Evolutionary conservation across 768 basidiomycete species (phyloP), one percentile per base, ranked within the genome.

Genomic region (Boletellus ananas): DNA sequence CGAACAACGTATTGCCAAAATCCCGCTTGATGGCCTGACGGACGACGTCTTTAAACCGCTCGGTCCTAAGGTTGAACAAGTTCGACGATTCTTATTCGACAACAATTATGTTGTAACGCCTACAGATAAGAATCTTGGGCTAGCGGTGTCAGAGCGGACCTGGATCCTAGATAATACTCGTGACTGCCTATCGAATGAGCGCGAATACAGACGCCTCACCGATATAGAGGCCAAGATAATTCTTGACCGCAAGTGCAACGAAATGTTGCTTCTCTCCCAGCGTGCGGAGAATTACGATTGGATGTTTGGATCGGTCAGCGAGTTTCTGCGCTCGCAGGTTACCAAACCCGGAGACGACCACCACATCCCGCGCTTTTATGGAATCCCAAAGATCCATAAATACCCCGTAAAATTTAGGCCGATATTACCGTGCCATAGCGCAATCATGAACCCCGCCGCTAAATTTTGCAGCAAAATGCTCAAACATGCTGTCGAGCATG

Each of bases 381-480:
- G 56, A 0, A 49, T 57, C 1, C 56, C 56, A 0, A 57, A 57
- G 13, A 57, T 57, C 2, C 56, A 57, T 29, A 57, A 57, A 34
- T 1, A 21, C 3, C 56, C 49, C 1, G 49, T 54, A 0, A 54
- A 54, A 43, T 49, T 44, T 9, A 5, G 49, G 1, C 48, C 34
- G 0, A 54, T 54, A 0, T 1, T 54, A 1, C 49, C 39, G 0
- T 54, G 49, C 6, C 48, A 50, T 11, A 34, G 21, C 0, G 44
- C 38, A 0, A 43, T 50, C 0, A 43, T 45, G n/a, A 54, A 54
- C 31, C 52, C 18, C 0, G 43, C 27, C 1, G 52, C 47, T 4
- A 54, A 54, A 37, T 50, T 42, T 21, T 29, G 33, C 31, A 10
- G 1, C 3, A 53, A 53, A 53, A 16, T 8, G 3, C 56, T 57